phyloP scores from a whole-genome alignment of 164 flowering plant genomes.

The Protea cynaroides region DNA sequence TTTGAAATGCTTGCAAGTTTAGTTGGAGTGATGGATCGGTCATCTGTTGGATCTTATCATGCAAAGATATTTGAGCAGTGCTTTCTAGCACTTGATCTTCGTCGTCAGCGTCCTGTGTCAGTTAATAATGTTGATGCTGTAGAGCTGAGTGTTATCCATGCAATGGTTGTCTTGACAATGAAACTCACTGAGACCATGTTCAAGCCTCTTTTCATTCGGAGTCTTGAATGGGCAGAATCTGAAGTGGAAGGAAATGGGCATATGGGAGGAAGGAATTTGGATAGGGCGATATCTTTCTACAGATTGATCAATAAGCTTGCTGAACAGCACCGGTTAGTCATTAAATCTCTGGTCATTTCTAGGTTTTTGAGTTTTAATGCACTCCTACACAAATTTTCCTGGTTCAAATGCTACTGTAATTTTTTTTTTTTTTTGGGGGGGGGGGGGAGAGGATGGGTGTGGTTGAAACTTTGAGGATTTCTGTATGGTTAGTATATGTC shows the following conservation, averaged over 20 bases:
- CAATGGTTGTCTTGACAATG: slow-evolving; percentile 60
- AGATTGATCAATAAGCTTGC: slow-evolving; percentile 67
- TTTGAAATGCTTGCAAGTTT: slow-evolving; percentile 61
- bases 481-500: too few relatives aligned
- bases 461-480: too few relatives aligned
- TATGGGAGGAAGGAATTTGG: slow-evolving; percentile 21
- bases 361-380: background rate
- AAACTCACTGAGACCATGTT: slow-evolving; percentile 87
- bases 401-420: background rate
- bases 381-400: too few relatives aligned
- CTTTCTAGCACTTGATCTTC: slow-evolving; percentile 82
- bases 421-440: too few relatives aligned
- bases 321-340: slow-evolving; percentile 68
- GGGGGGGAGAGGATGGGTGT: too few relatives aligned
- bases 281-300: slow-evolving; percentile 65
- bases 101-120: slow-evolving; percentile 52
- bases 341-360: background rate
- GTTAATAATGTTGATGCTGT: slow-evolving; percentile 46
- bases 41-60: slow-evolving; percentile 49
- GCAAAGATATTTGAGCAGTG: slow-evolving; percentile 63
- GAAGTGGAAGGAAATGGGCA: slow-evolving; percentile 29
- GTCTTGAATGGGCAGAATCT: slow-evolving; percentile 87
- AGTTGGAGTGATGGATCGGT: slow-evolving; percentile 57
- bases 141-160: slow-evolving; percentile 53
- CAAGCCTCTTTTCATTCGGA: slow-evolving; percentile 69